Evolutionary conservation across 306 rosid species (phyloP), one percentile per base, ranked within the genome.

Genomic region (Pachyrhizus erosus): DNA sequence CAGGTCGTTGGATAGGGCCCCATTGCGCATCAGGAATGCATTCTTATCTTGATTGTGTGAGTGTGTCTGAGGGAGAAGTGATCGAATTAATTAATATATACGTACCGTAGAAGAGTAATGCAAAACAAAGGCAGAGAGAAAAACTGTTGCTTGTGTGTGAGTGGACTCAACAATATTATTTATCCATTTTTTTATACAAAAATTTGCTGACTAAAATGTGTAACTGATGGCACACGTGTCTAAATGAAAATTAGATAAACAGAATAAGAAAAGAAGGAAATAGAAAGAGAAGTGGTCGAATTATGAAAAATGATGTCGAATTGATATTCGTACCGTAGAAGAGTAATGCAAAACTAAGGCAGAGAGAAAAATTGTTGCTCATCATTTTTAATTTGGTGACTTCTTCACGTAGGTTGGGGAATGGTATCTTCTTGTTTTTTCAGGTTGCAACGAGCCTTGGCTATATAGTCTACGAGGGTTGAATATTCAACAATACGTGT

Each of bases 291-390:
- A 52, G 26, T 52, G 61, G 13, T 54, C 0, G 27, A 54, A 18
- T 20, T 1, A 1, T 27, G 57, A 7, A 13, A 13, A 34, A 21
- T 13, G 21, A n/a, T 14, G 10, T 18, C 3, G 29, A 4, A 67
- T 26, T 51, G 7, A 66, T 17, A 20, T n/a, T n/a, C n/a, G n/a
- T 87, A 87, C 91, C 91, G 13, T 73, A 83, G 70, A 85, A 87
- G 83, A 70, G 24, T 82, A 90, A 37, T 51, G 84, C 75, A 73
- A 84, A 73, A 57, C 83, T 10, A 55, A 86, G 77, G 40, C 62
- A 43, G 26, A 82, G 62, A 17, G 48, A 48, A 20, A 70, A 37
- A 60, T 2, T 80, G n/a, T 70, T 49, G 12, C 18, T 79, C 78
- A 67, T 60, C 73, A 58, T 58, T 58, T 7, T 15, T 0, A 74